Percentiles rank a stretch among this genome's conserved stretches.
Conservation (phyloP, 129 eudicot species). For the Solidago caesia region DNA sequence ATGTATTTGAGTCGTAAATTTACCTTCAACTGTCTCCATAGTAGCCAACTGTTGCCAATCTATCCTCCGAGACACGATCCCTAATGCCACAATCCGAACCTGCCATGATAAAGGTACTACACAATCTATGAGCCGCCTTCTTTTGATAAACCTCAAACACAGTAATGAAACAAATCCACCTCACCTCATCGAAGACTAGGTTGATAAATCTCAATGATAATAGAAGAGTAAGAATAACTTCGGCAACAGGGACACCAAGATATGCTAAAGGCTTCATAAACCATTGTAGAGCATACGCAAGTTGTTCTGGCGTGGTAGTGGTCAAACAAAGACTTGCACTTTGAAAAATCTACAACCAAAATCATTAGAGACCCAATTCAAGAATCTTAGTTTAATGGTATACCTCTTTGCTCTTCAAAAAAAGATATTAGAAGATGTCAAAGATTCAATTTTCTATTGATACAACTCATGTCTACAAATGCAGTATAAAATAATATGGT, state of each 20-base stretch:
- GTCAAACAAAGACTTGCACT: slow-evolving; percentile 94
- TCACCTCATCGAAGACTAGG: slow-evolving; percentile 93
- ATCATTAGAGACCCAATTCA: not conserved
- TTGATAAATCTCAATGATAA: slow-evolving; percentile 81
- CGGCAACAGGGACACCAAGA: slow-evolving; percentile 83
- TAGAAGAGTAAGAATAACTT: slow-evolving; percentile 83
- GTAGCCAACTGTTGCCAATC: slow-evolving; percentile 79
- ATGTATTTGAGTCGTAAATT: slow-evolving; percentile 6
- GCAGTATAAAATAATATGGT: not conserved
- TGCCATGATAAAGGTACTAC: slow-evolving; percentile 21
- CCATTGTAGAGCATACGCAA: slow-evolving; percentile 87
- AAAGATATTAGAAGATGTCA: not conserved
- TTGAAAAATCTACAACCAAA: slow-evolving; percentile 68
- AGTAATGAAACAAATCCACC: slow-evolving; percentile 8
- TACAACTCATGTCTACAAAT: not conserved
- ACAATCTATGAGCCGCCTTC: not conserved
- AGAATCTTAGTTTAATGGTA: not conserved
- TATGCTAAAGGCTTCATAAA: slow-evolving; percentile 67
- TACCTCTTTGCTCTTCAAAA: not conserved
- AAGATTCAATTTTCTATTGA: not conserved
- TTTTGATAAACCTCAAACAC: slow-evolving; percentile 1
- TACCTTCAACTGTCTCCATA: slow-evolving; percentile 86
- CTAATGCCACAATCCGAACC: slow-evolving; percentile 92
- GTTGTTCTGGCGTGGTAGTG: slow-evolving; percentile 86
- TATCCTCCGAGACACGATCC: slow-evolving; percentile 88